A percentile compares a stretch with the other conserved stretches of the same genome.
Evolutionary conservation across 768 basidiomycete species (phyloP).

Genomic region (Naganishia randhawae): DNA sequence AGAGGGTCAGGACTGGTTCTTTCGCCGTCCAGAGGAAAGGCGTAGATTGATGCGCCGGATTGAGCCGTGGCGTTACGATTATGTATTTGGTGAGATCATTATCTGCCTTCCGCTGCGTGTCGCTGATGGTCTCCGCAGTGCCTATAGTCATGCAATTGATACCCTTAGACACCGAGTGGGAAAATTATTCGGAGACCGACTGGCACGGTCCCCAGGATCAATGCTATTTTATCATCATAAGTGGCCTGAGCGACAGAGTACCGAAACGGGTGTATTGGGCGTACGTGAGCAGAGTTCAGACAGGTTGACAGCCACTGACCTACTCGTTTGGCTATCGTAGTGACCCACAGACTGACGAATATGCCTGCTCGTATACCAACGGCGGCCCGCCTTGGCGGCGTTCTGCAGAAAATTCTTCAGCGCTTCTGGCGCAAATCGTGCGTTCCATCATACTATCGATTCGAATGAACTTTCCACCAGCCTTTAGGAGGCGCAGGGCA

Average conservation of each 20-base stretch:
- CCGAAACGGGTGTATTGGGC: neutral
- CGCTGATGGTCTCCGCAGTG: no score
- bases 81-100: constrained; percentile 5
- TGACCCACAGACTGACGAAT: neutral
- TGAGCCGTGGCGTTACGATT: neutral
- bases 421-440: neutral
- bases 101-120: no score
- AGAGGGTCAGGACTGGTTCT: neutral
- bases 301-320: neutral
- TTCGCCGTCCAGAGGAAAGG: neutral
- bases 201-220: no score
- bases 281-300: neutral
- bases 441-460: neutral
- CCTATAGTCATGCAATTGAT: no score
- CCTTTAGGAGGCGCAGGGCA: neutral
- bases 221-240: constrained; percentile 1
- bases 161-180: no score
- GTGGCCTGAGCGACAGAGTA: neutral
- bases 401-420: no score
- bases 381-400: neutral
- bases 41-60: neutral
- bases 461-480: neutral
- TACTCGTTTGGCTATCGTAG: neutral
- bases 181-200: no score
- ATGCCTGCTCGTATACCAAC: neutral